phyloP scores from a whole-genome alignment of 2,329 filamentous ascomycete genomes.

The Basipetospora chlamydospora region DNA sequence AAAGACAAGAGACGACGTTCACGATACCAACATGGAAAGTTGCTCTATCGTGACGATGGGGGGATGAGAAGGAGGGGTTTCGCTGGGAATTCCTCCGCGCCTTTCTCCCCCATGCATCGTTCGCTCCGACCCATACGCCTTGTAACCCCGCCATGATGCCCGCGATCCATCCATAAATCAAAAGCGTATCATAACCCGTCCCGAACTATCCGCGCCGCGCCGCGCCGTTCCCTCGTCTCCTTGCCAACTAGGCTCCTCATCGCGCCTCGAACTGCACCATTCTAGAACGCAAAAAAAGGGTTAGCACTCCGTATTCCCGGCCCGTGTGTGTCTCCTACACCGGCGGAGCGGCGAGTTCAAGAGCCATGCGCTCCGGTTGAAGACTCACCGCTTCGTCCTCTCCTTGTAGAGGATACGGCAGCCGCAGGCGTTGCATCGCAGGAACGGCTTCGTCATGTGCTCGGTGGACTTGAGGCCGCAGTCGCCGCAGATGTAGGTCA shows the following conservation, averaged over 20 bases:
- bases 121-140: background rate
- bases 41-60: too few species aligned
- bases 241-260: too few species aligned
- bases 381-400: constrained; percentile 78
- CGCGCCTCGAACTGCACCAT: constrained; percentile 99
- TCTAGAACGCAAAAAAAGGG: constrained; percentile 29
- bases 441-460: constrained; percentile 59
- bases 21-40: too few species aligned
- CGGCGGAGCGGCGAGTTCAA: too few species aligned
- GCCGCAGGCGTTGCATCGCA: constrained; percentile 91
- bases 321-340: too few species aligned
- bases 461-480: constrained; percentile 32
- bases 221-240: constrained; percentile 2
- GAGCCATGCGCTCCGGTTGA: background rate
- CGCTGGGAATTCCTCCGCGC: too few species aligned
- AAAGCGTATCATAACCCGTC: too few species aligned
- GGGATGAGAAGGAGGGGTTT: too few species aligned
- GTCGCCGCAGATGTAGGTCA: constrained; percentile 28
- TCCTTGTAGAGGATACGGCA: constrained; percentile 96
- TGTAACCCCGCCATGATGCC: background rate
- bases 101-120: background rate
- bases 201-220: background rate
- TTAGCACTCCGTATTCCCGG: background rate
- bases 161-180: background rate
- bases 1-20: too few species aligned